These are phyloP conservation scores for Pestalotiopsis sp. DNA, from an alignment of 2,329 filamentous ascomycete genomes.

Conservation along the genomic window DNA sequence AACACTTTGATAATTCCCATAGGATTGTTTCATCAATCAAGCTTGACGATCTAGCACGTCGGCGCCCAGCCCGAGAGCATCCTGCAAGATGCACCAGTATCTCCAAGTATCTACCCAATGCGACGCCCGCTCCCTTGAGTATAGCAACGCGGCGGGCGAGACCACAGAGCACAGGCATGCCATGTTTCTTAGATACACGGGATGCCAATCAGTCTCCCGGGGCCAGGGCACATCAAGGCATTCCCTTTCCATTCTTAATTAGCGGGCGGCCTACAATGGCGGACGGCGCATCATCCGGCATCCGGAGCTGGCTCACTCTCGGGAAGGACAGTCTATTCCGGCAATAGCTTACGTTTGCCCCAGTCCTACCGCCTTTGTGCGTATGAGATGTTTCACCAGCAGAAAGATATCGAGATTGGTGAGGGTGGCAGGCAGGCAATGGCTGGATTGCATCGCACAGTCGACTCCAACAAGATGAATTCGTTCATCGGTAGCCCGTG, in stretches of 20 bases:
- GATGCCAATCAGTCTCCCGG: not conserved
- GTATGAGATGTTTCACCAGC: not conserved
- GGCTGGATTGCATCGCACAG: not conserved
- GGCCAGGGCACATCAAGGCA: not conserved
- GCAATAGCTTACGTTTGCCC: not conserved
- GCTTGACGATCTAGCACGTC: not conserved
- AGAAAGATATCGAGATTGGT: not conserved
- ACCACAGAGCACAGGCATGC: not conserved
- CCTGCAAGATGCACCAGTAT: not conserved
- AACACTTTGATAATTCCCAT: not conserved
- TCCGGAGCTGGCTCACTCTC: not conserved
- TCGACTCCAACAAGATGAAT: not conserved
- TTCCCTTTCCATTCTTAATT: not conserved
- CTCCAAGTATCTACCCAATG: not conserved
- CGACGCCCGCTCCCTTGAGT: not conserved
- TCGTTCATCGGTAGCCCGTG: not conserved
- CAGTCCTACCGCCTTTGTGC: not conserved
- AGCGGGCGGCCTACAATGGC: not conserved
- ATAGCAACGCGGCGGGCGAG: not conserved
- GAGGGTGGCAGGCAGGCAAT: not conserved
- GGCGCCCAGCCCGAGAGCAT: not conserved
- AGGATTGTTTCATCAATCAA: not conserved
- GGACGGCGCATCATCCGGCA: not conserved
- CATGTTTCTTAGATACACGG: not conserved
- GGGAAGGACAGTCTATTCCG: not conserved